Base-by-base conservation (phyloP, 495 filamentous ascomycete species). In the Lophiostoma macrostomum region DNA sequence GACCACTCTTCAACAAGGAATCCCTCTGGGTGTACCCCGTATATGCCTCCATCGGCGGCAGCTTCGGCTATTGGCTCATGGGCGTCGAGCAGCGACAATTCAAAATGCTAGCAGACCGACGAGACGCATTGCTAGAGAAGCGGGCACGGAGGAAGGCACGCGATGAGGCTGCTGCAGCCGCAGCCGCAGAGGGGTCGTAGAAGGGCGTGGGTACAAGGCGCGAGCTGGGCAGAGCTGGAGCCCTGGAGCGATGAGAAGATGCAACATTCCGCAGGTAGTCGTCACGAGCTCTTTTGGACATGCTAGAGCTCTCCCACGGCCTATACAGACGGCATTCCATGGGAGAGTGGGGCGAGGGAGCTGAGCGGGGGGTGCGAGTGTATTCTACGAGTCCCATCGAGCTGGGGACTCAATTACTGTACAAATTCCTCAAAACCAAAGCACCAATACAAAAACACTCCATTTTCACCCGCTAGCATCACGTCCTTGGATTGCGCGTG, bases 41-140 rank as follows among this genome's bases (percentile, higher is more conserved):
- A 66, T 98, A 90, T 69, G 89, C 80, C 22, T 80, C 76, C 53
- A 78, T 87, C 47, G 90, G 91, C 57, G 91, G 83, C 41, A 87
- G 84, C 71, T 96, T 98, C 70, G 93, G 93, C 47, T 97, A 96
- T 78, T 97, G 91, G 88, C 72, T 98, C 60, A 80, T 85, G 74
- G 86, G 87, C 47, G 87, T 96, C 32, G 87, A 94, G 68, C 67
- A 82, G 63, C 76, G 83, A 53, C 91, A 96, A 73, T 75, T 81
- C 41, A 78, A 77, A 50, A 76, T 90, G 45, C 75, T 98, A 35
- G 74, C 78, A 57, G 84, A 88, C 67, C 84, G 90, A 63, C 84
- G 85, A 68, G 78, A 84, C 60, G 67, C 73, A 29, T 78, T 98
- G 61, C 73, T 97, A 18, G 94, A 95, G 73, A 98, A 96, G 82